A percentile compares a stretch with the other conserved stretches of the same genome.
Conservation (phyloP, 768 basidiomycete species). For the Tremella mesenterica region DNA sequence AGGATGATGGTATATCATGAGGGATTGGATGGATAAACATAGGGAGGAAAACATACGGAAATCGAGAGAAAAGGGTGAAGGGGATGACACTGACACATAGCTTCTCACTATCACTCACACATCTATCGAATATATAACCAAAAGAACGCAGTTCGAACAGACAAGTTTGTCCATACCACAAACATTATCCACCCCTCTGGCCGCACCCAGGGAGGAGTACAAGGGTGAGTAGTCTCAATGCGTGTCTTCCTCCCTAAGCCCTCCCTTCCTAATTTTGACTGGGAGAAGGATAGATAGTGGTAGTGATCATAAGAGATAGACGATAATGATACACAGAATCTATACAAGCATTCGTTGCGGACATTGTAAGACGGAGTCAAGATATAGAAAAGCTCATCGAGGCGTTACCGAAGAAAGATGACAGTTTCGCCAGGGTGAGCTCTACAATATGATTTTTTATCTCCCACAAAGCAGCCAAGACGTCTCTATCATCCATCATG, state of each 20-base stretch:
- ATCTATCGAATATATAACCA: slow-evolving; percentile 39
- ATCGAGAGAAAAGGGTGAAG: no score
- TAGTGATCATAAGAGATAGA: no score
- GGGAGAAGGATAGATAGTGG: no score
- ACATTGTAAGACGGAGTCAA: slow-evolving; percentile 32
- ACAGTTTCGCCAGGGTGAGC: slow-evolving; percentile 23
- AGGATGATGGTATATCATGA: no score
- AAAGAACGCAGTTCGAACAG: slow-evolving; percentile 34
- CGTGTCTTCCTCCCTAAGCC: neutral
- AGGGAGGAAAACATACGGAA: no score
- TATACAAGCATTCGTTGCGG: slow-evolving; percentile 29
- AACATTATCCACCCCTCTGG: slow-evolving; percentile 18
- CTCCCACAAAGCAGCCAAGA: neutral
- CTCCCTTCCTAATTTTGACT: neutral
- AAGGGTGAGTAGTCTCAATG: slow-evolving; percentile 16
- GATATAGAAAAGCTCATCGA: slow-evolving; percentile 31
- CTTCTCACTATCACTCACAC: slow-evolving; percentile 34
- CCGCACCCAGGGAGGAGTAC: slow-evolving; percentile 20
- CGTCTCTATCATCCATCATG: neutral
- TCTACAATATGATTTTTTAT: neutral
- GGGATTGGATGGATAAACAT: no score
- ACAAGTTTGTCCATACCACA: slow-evolving; percentile 19
- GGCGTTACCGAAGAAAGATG: slow-evolving; percentile 31
- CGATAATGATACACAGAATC: slow-evolving; percentile 22
- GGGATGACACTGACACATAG: slow-evolving; percentile 13